A percentile compares a stretch with the other conserved stretches of the same genome.
Conservation (phyloP, 148 eudicot genomes). For the Selenicereus undatus region DNA sequence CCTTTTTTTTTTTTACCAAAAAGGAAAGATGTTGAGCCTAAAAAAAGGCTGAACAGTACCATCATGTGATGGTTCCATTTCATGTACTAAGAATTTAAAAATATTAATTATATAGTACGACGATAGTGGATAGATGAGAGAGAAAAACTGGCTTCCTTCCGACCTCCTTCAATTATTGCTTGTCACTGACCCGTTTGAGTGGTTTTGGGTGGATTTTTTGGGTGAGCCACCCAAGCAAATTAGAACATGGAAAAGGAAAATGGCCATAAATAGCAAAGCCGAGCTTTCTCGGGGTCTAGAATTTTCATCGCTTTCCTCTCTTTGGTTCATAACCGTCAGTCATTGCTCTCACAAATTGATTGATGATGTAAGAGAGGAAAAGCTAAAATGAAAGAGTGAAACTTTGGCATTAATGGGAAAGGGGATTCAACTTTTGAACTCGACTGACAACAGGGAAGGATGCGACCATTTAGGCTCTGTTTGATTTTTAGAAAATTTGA, state of each 20-base stretch:
- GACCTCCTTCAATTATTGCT: neutral
- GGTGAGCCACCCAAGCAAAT: neutral
- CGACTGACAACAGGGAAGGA: neutral
- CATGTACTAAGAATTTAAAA: too few species aligned
- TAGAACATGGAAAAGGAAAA: neutral
- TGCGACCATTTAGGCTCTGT: neutral
- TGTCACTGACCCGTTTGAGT: neutral
- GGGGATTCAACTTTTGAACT: neutral
- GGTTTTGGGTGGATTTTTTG: neutral
- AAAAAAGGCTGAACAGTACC: too few species aligned
- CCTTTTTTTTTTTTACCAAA: too few species aligned
- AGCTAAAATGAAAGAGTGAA: neutral
- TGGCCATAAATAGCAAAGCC: conserved; percentile 12
- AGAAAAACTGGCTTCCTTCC: neutral
- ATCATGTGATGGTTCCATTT: too few species aligned
- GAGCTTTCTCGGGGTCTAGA: neutral
- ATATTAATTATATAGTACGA: too few species aligned
- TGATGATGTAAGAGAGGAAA: neutral
- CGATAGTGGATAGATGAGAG: neutral
- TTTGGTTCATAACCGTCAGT: neutral
- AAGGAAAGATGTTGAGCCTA: too few species aligned
- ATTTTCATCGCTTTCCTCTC: conserved; percentile 6
- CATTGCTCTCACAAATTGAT: neutral
- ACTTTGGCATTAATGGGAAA: neutral
- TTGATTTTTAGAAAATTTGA: too few species aligned